phyloP scores from a whole-genome alignment of 306 rosid species.

The Prinsepia uniflora region DNA sequence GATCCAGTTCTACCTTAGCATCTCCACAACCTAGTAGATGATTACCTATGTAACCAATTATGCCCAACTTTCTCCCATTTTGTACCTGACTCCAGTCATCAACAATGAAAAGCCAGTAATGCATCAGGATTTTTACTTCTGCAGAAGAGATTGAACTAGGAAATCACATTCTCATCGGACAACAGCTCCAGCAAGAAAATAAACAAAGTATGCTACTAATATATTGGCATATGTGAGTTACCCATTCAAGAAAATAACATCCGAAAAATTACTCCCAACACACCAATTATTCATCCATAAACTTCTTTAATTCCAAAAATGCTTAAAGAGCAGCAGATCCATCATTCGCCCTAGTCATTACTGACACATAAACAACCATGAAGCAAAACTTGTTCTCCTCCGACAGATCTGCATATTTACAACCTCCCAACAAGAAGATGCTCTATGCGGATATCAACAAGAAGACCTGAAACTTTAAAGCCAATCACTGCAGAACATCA shows the following conservation, averaged over 20 bases:
- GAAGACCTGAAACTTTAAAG: background rate
- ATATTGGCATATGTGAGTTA: background rate
- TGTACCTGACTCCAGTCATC: background rate
- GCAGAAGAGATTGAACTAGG: background rate
- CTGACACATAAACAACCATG: background rate
- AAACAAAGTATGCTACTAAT: background rate
- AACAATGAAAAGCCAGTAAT: background rate
- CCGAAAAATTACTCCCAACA: constrained; percentile 5
- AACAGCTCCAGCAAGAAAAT: background rate
- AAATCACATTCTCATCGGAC: background rate
- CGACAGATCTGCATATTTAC: background rate
- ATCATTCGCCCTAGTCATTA: background rate
- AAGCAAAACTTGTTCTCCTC: background rate
- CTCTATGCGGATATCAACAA: background rate
- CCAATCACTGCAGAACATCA: constrained; percentile 9
- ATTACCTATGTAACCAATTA: background rate
- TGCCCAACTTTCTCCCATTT: background rate
- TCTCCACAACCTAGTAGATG: background rate
- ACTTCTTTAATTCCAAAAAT: background rate
- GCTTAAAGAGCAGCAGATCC: background rate
- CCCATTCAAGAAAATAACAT: constrained; percentile 4
- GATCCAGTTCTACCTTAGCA: background rate
- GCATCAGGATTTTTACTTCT: background rate
- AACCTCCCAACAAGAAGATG: background rate
- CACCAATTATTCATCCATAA: constrained; percentile 9